Evolutionary conservation across 306 rosid genomes (phyloP), one percentile per base, ranked within the genome.

Genomic region (Trichosanthes cucumerina): DNA sequence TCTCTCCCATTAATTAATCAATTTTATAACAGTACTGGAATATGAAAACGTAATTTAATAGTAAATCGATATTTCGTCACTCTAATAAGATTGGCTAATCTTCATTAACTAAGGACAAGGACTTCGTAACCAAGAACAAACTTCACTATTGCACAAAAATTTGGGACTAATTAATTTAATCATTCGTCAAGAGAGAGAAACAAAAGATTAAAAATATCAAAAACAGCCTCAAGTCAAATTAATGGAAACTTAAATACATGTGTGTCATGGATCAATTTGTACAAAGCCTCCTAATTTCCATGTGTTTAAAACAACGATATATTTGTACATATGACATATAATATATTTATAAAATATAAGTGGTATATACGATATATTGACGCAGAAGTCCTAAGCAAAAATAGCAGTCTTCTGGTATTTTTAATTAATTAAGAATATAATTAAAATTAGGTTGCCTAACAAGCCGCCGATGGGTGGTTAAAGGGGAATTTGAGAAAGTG

Each of bases 401-500:
- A 82, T 31, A 70, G 79, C 58, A 62, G 79, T 60, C 74, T 54
- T 60, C 80, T 57, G 69, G 72, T 16, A 52, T 23, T 38, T 43
- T 71, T 71, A 71, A 71, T 69, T 71, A 71, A 71, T 69, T 43
- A 41, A 69, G 12, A 2, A 63, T 63, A 63, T 14, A 26, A 4
- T 31, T 66, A 36, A 31, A 47, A 21, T 38, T 74, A 24, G 9
- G 26, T 36, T 18, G 18, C 3, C 56, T 83, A 93, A 85, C 88
- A 90, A 81, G 91, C 86, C 53, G 94, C 87, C 8, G 94, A 84
- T 21, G 96, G 86, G 64, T 89, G 87, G 34, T 89, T 65, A 19
- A 85, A 87, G 10, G 88, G 79, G 13, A 81, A 46, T 19, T 64
- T 86, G 56, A 78, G 85, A 56, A 88, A 80, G 78, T 38, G 88